These are phyloP conservation scores for Myochromella boudieri DNA, from an alignment of 768 basidiomycete species.

Conservation along the genomic window DNA sequence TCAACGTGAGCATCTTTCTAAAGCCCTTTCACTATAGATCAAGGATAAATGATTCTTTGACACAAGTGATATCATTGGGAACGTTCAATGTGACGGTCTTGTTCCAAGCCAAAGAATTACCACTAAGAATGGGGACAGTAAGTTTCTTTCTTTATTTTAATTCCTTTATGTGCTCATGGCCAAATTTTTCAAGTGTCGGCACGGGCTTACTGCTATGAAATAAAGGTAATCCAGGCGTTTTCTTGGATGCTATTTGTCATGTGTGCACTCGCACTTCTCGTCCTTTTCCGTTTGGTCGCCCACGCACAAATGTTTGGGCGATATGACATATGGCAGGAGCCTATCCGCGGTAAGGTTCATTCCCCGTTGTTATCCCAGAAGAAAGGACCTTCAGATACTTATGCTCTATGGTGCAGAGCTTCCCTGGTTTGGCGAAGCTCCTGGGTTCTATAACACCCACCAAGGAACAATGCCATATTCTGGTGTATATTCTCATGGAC, in stretches of 20 bases:
- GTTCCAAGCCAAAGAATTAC: constrained; percentile 38
- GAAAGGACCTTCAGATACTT: neutral
- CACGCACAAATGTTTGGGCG: constrained; percentile 56
- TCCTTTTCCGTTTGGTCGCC: constrained; percentile 56
- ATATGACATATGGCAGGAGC: constrained; percentile 55
- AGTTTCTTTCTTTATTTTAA: constrained; percentile 20
- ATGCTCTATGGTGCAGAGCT: constrained; percentile 44
- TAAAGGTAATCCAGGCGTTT: constrained; percentile 77
- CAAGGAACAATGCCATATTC: constrained; percentile 24
- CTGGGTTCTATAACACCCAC: constrained; percentile 55
- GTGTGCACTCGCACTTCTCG: constrained; percentile 45
- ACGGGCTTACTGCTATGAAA: constrained; percentile 67
- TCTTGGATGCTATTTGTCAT: constrained; percentile 71
- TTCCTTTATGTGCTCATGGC: constrained; percentile 4
- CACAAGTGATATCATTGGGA: constrained; percentile 67
- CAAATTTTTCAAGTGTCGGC: constrained; percentile 44
- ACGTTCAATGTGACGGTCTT: constrained; percentile 56
- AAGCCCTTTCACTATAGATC: neutral
- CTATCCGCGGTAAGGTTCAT: constrained; percentile 43
- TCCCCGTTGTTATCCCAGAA: neutral
- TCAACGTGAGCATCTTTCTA: constrained; percentile 47
- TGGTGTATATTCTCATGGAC: constrained; percentile 27
- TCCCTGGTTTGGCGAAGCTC: constrained; percentile 75
- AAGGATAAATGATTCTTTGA: constrained; percentile 1
- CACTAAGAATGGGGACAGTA: constrained; percentile 58